phyloP scores from a whole-genome alignment of 768 basidiomycete genomes.

The Brasilioporus rufonigricans region DNA sequence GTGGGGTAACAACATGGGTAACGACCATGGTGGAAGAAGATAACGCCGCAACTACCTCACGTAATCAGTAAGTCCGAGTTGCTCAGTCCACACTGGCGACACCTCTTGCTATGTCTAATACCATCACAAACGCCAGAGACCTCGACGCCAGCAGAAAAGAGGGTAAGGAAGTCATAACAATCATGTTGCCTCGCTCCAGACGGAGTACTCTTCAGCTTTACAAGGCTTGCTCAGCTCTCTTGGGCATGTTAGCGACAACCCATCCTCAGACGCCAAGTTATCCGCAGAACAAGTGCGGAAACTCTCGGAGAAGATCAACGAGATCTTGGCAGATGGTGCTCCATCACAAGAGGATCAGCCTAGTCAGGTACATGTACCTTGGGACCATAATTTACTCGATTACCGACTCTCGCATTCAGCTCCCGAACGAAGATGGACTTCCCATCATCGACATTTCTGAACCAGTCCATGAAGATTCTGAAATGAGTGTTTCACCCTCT shows the following conservation, averaged over 20 bases:
- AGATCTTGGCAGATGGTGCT: conserved; percentile 48
- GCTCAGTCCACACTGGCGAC: too few species aligned
- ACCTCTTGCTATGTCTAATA: conserved; percentile 19
- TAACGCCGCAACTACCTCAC: conserved; percentile 12
- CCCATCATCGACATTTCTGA: conserved; percentile 80
- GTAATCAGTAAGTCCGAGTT: conserved; percentile 9
- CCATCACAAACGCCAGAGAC: conserved; percentile 19
- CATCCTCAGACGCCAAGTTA: conserved; percentile 27
- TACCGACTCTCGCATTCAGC: conserved; percentile 37
- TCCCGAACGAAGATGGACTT: conserved; percentile 73
- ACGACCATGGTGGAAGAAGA: conserved; percentile 38
- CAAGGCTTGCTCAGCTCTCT: conserved; percentile 40
- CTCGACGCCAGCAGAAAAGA: conserved; percentile 33
- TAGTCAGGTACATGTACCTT: conserved; percentile 55
- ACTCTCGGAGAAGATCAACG: conserved; percentile 57
- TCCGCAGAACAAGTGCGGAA: conserved; percentile 49
- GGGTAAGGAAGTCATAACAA: conserved; percentile 32
- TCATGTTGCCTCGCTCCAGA: conserved; percentile 6
- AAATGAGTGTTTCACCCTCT: conserved; percentile 14
- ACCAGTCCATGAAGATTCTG: conserved; percentile 36
- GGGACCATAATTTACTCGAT: conserved; percentile 19
- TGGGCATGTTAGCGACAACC: conserved; percentile 15
- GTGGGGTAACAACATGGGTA: conserved; percentile 32
- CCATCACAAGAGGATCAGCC: conserved; percentile 45
- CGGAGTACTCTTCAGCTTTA: conserved; percentile 31